phyloP scores from a whole-genome alignment of 1,284 basidiomycete genomes.

The Ceratobasidium sp. region DNA sequence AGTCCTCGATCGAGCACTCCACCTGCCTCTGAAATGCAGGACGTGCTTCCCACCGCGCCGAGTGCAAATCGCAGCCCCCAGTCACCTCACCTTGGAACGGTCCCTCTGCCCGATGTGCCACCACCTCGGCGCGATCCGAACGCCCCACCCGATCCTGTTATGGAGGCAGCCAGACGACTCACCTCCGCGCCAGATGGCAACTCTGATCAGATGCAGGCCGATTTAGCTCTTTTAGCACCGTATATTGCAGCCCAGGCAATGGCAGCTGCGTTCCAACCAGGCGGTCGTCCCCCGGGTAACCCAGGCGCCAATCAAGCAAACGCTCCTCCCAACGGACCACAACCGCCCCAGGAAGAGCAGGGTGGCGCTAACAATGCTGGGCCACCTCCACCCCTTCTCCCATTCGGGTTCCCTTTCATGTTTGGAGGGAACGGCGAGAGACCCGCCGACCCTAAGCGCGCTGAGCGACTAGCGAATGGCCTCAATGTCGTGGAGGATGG shows the following conservation, averaged over 20 bases:
- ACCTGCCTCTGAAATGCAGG: neutral
- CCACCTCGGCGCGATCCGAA: conserved; percentile 7
- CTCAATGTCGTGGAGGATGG: conserved; percentile 22
- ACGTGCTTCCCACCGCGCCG: neutral
- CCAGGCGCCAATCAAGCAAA: neutral
- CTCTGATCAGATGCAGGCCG: conserved; percentile 28
- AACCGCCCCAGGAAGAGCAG: conserved; percentile 14
- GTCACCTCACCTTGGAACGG: conserved; percentile 18
- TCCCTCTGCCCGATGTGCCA: conserved; percentile 29
- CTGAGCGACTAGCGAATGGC: conserved; percentile 23
- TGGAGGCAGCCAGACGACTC: conserved; percentile 32
- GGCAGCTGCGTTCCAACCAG: conserved; percentile 15
- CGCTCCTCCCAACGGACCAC: neutral
- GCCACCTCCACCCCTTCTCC: neutral
- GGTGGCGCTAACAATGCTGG: neutral
- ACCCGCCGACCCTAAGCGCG: conserved; percentile 25
- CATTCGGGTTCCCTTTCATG: conserved; percentile 10
- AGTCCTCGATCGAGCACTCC: neutral
- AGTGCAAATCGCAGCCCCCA: neutral
- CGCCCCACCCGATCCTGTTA: conserved; percentile 4
- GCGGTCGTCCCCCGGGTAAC: neutral
- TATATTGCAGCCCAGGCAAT: conserved; percentile 31
- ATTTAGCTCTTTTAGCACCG: conserved; percentile 25
- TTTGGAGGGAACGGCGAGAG: conserved; percentile 9
- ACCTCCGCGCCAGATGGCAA: neutral